Conservation (phyloP, 192 early-diverging fungal genomes). For the Radiomyces spectabilis region DNA sequence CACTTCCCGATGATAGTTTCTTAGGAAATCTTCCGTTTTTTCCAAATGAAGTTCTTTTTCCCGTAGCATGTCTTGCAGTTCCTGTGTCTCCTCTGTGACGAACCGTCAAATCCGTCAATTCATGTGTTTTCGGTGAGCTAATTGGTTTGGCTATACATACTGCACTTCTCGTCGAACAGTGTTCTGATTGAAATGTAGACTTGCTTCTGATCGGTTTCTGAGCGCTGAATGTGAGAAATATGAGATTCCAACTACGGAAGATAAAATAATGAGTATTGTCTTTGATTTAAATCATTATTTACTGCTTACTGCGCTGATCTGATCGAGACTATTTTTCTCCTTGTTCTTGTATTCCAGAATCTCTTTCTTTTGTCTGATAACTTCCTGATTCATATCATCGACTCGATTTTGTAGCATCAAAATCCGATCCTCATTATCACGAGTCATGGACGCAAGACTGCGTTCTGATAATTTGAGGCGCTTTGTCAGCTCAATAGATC, state of each 20-base stretch:
- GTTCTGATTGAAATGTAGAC: slow-evolving; percentile 28
- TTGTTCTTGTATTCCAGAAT: slow-evolving; percentile 35
- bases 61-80: slow-evolving; percentile 27
- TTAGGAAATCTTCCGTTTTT: slow-evolving; percentile 21
- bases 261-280: not conserved
- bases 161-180: slow-evolving; percentile 33
- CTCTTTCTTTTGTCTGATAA: slow-evolving; percentile 27
- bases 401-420: slow-evolving; percentile 29
- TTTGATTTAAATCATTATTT: not conserved
- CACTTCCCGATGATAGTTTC: slow-evolving; percentile 19
- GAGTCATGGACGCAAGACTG: slow-evolving; percentile 31
- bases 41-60: slow-evolving; percentile 29
- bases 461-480: slow-evolving; percentile 35
- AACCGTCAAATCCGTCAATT: no score
- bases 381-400: slow-evolving; percentile 31
- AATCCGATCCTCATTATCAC: slow-evolving; percentile 38
- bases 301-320: slow-evolving; percentile 28
- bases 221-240: slow-evolving; percentile 24
- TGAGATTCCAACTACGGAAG: slow-evolving; percentile 29
- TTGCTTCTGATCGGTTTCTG: slow-evolving; percentile 33
- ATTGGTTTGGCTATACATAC: slow-evolving; percentile 10
- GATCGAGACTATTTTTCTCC: slow-evolving; percentile 34
- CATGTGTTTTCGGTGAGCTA: not conserved
- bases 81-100: slow-evolving; percentile 30
- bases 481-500: slow-evolving; percentile 29